phyloP scores from a whole-genome alignment of 805 yeast species.

The Hanseniaspora taiwanica region DNA sequence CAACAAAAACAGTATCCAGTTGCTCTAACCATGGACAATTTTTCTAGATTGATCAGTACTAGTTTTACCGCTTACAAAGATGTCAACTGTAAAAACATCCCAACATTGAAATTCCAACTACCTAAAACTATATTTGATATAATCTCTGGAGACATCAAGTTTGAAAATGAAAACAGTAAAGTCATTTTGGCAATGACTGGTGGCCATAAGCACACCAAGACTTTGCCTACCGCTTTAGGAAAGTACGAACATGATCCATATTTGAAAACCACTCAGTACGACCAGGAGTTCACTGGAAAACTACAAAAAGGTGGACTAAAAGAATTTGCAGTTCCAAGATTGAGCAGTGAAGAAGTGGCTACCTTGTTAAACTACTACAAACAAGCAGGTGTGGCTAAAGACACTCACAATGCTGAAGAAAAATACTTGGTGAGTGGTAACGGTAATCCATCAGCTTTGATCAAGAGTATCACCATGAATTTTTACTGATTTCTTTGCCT shows the following conservation, averaged over 20 bases:
- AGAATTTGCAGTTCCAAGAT: slow-evolving; percentile 30
- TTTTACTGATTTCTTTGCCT: slow-evolving; percentile 4
- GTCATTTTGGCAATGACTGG: slow-evolving; percentile 51
- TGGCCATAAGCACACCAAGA: slow-evolving; percentile 36
- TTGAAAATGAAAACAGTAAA: slow-evolving; percentile 41
- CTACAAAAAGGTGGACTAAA: slow-evolving; percentile 27
- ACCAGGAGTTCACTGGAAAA: slow-evolving; percentile 37
- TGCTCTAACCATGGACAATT: slow-evolving; percentile 58
- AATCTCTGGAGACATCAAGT: slow-evolving; percentile 37
- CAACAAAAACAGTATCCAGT: slow-evolving; percentile 42
- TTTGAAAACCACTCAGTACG: slow-evolving; percentile 34
- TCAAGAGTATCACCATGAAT: slow-evolving; percentile 23
- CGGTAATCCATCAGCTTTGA: slow-evolving; percentile 47
- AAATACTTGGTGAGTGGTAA: slow-evolving; percentile 47
- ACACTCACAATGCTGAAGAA: slow-evolving; percentile 27
- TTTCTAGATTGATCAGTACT: slow-evolving; percentile 45
- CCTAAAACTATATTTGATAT: slow-evolving; percentile 42
- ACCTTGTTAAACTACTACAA: slow-evolving; percentile 29
- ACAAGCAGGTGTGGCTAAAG: slow-evolving; percentile 28
- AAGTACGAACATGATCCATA: slow-evolving; percentile 43
- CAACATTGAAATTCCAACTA: slow-evolving; percentile 49
- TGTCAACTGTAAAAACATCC: slow-evolving; percentile 40
- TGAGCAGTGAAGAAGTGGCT: slow-evolving; percentile 33
- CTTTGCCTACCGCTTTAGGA: slow-evolving; percentile 49
- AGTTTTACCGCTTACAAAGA: slow-evolving; percentile 50